Evolutionary conservation across 2,329 filamentous ascomycete species (phyloP), one percentile per base, ranked within the genome.

Genomic region (Ophiostoma ips): DNA sequence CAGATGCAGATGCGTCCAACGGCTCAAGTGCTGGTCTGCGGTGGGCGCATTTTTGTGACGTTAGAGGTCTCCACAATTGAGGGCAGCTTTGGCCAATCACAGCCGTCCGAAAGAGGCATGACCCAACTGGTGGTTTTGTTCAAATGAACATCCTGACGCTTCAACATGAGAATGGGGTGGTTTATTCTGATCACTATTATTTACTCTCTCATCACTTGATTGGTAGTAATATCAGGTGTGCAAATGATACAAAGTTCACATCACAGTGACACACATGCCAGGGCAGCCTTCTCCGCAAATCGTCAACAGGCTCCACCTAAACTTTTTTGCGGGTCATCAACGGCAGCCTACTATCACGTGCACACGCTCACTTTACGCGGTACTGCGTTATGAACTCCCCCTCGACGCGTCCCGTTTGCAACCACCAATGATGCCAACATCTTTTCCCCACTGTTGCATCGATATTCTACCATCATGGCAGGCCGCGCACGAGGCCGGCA

Each of bases 401-500:
- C 33, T 34, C 41, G 33, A 33, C 48, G 48, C 41, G 48, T 50
- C 46, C 28, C 31, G 18, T 13, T 41, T 28, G 12, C 16, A 18
- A 38, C 36, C 16, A 24, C 37, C 15, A 21, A 40, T 40, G 37
- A 18, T 18, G 28, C 10, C 40, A 35, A 12, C 18, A 24, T n/a
- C n/a, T 12, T 15, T n/a, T 34, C 19, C 21, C 11, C 24, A 33
- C 34, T 8, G 16, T n/a, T 13, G 18, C 43, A 28, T 40, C 31
- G 28, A 35, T n/a, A 41, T 18, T 10, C 18, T 19, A 38, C n/a
- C 31, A 55, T 13, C 13, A 55, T 55, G 54, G 46, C 52, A 30
- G 46, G 48, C 34, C 52, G 44, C 19, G 16, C 36, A 5, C 31
- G 18, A 6, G 43, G 19, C 1, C 30, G 15, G 19, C 13, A 50